phyloP scores from a whole-genome alignment of 148 eudicot species.

The Pouteria glomerata region DNA sequence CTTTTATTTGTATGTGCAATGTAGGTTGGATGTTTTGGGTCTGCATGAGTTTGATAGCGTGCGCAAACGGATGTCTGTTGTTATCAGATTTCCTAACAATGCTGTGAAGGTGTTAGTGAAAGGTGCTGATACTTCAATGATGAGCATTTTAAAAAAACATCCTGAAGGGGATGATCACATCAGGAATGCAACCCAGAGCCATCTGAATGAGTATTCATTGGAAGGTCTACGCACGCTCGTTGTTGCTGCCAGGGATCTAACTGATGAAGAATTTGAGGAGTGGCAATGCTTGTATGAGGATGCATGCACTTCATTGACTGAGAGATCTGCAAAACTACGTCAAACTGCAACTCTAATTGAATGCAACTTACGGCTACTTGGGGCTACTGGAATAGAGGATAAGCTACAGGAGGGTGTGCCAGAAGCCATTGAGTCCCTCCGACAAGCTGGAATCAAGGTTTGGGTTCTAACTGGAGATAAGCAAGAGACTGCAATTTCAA shows the following conservation, averaged over 20 bases:
- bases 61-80: conserved; percentile 95
- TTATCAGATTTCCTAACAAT: conserved; percentile 74
- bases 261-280: conserved; percentile 62
- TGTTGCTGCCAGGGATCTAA: conserved; percentile 70
- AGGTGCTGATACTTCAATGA: conserved; percentile 93
- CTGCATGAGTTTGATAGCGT: conserved; percentile 98
- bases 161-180: conserved; percentile 33
- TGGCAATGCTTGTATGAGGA: conserved; percentile 91
- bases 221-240: conserved; percentile 87
- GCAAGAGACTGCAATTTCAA: conserved; percentile 96
- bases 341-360: conserved; percentile 78
- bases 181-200: conserved; percentile 46
- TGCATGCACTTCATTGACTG: conserved; percentile 88
- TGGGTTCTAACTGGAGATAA: conserved; percentile 98
- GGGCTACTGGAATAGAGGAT: conserved; percentile 94
- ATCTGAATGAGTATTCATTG: conserved; percentile 73
- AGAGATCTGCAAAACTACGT: conserved; percentile 66
- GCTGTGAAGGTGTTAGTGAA: conserved; percentile 83
- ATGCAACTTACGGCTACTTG: conserved; percentile 65
- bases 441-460: conserved; percentile 91
- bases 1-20: not conserved
- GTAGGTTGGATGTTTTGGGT: conserved; percentile 91
- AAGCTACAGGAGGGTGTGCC: conserved; percentile 97
- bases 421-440: conserved; percentile 88
- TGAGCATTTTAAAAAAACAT: conserved; percentile 51